A percentile compares a stretch with the other conserved stretches of the same genome.
phyloP scores from a whole-genome alignment of 352 stramenopile species.

The Pythium phragmitis region DNA sequence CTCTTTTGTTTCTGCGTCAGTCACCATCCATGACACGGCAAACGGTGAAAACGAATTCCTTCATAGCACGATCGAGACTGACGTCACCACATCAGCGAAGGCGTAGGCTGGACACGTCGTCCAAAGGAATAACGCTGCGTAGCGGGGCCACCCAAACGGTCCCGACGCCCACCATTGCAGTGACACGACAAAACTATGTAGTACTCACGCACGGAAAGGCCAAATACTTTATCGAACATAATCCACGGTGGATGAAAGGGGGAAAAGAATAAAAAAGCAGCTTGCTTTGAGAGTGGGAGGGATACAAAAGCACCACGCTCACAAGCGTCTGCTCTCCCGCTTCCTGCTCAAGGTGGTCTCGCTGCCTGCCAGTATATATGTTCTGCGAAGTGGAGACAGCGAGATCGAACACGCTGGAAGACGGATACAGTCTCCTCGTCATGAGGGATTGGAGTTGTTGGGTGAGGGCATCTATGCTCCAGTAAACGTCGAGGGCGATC shows the following conservation, averaged over 20 bases:
- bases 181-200: not conserved
- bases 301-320: no score
- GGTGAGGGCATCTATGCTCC: slow-evolving; percentile 1
- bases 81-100: no score
- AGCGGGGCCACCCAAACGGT: no score
- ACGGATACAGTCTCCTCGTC: not conserved
- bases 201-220: not conserved
- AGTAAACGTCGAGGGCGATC: slow-evolving; percentile 12
- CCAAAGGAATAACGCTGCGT: no score
- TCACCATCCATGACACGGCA: no score
- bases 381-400: not conserved
- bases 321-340: no score
- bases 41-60: no score
- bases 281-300: no score
- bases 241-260: not conserved
- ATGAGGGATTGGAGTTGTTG: not conserved
- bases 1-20: no score
- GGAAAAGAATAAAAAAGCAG: not conserved
- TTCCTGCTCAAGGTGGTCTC: not conserved
- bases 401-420: not conserved
- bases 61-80: no score
- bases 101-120: no score
- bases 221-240: slow-evolving; percentile 6
- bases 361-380: not conserved
- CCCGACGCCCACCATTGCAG: no score